Evolutionary conservation across 106 monocot genomes (phyloP), one percentile per base, ranked within the genome.

Genomic region (Chionographis japonica): DNA sequence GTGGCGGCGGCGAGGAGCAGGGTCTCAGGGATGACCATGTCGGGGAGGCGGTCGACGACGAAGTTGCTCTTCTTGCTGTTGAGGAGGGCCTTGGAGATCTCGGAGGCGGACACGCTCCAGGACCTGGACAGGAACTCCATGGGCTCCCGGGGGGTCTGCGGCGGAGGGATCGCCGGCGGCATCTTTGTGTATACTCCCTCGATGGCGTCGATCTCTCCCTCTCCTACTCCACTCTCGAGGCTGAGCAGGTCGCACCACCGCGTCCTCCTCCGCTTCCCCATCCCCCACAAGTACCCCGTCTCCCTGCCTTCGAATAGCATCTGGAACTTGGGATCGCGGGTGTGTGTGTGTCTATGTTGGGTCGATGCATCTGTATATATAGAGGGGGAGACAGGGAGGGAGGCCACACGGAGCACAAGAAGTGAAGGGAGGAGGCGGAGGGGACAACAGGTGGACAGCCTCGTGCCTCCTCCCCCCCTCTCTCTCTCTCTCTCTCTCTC

Each of bases 111-210:
- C 63, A 91, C 78, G 68, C 79, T 86, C 95, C 91, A 95, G 15
- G 95, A 88, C 63, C 88, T 72, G 38, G 95, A 83, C 40, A 95
- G 70, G 77, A 88, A 91, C 62, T 91, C 90, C 91, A 95, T 88
- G 11, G 95, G 88, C 70, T 95, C 95, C 39, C 65, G 79, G 15
- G 91, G 88, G 15, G 88, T 91, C 61, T 86, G 86, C 51, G 86
- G 88, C 18, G 88, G 84, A 8, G 78, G 79, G 65, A 83, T 85
- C 41, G 58, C 66, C 52, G 78, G 63, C 15, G 78, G 38, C 77
- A 53, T 61, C 74, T 46, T 20, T 63, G 73, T 7, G 6, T 50
- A 42, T 43, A 50, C 50, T 80, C 63, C 10, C 40, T 62, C 36
- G 62, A 53, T 4, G 50, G 72, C 11, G 66, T 20, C 40, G 73